Evolutionary conservation across 2,329 filamentous ascomycete genomes (phyloP).

Genomic region (Shiraia sp.): DNA sequence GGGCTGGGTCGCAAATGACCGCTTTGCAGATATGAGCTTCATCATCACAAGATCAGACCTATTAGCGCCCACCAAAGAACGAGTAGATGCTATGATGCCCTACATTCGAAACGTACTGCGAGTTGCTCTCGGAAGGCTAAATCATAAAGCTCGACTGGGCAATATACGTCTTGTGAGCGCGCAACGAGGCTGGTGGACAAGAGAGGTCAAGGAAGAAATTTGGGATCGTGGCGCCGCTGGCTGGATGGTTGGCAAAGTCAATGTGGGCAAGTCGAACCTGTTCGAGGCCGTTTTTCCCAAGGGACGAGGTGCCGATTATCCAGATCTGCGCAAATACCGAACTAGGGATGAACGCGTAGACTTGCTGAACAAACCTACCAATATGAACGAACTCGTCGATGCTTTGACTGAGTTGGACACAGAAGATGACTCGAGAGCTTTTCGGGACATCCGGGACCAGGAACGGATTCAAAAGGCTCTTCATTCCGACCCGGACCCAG

Average conservation of each 20-base stretch:
- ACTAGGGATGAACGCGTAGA: slow-evolving; percentile 36
- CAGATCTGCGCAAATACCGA: slow-evolving; percentile 42
- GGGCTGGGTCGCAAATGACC: slow-evolving; percentile 65
- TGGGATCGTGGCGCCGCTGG: slow-evolving; percentile 80
- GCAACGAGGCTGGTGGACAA: slow-evolving; percentile 88
- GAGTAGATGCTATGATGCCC: slow-evolving; percentile 85
- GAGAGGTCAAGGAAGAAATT: slow-evolving; percentile 81
- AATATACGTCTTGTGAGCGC: slow-evolving; percentile 88
- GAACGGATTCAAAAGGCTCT: too few species aligned
- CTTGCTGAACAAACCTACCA: slow-evolving; percentile 32
- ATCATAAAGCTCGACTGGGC: slow-evolving; percentile 75
- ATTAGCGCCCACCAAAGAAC: slow-evolving; percentile 78
- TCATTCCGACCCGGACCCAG: too few species aligned
- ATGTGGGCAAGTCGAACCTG: slow-evolving; percentile 93
- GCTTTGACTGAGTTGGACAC: slow-evolving; percentile 13
- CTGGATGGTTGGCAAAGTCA: slow-evolving; percentile 98
- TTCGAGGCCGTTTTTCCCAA: slow-evolving; percentile 88
- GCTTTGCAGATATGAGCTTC: slow-evolving; percentile 80
- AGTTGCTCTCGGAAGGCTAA: slow-evolving; percentile 70
- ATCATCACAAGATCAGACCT: slow-evolving; percentile 89
- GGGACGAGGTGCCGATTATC: slow-evolving; percentile 50
- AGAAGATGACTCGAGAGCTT: slow-evolving; percentile 18
- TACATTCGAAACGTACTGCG: slow-evolving; percentile 79
- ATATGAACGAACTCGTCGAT: slow-evolving; percentile 26
- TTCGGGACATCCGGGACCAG: too few species aligned